phyloP scores from a whole-genome alignment of 2,329 filamentous ascomycete species.

The Colletotrichum noveboracense region DNA sequence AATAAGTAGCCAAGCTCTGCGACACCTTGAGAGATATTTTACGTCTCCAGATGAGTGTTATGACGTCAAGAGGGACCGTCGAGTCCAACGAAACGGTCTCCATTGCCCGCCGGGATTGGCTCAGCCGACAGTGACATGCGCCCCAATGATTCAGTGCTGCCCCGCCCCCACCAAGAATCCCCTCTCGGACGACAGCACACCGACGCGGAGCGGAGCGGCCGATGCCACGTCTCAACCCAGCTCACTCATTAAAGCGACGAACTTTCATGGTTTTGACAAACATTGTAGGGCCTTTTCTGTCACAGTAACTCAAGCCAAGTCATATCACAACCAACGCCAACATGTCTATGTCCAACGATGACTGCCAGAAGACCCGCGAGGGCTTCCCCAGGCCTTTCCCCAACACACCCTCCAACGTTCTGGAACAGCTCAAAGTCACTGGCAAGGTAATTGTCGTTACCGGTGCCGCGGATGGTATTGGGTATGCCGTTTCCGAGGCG shows the following conservation, averaged over 20 bases:
- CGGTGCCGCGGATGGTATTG: conserved; percentile 51
- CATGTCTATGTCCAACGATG: conserved; percentile 43
- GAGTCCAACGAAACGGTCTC: accelerated
- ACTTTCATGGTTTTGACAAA: not conserved
- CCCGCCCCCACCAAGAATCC: not conserved
- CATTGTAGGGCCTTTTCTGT: accelerated
- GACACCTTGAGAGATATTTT: not conserved
- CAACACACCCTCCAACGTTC: conserved; percentile 43
- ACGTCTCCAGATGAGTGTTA: not conserved
- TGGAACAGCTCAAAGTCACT: conserved; percentile 47
- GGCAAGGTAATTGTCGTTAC: conserved; percentile 48
- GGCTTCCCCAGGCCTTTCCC: conserved; percentile 44
- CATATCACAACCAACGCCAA: conserved; percentile 21
- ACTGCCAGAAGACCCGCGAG: conserved; percentile 31
- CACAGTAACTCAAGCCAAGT: not conserved
- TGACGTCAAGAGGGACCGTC: not conserved
- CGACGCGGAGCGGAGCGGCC: not conserved
- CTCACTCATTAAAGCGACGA: not conserved
- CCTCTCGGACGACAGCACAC: conserved; percentile 12
- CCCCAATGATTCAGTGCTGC: conserved; percentile 10
- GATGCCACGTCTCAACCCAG: not conserved
- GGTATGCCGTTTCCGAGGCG: conserved; percentile 46
- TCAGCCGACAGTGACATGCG: not conserved
- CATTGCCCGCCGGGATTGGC: not conserved
- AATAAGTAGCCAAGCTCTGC: not conserved